Conservation (phyloP, 179 eudicot genomes). For the Spergularia azorica region DNA sequence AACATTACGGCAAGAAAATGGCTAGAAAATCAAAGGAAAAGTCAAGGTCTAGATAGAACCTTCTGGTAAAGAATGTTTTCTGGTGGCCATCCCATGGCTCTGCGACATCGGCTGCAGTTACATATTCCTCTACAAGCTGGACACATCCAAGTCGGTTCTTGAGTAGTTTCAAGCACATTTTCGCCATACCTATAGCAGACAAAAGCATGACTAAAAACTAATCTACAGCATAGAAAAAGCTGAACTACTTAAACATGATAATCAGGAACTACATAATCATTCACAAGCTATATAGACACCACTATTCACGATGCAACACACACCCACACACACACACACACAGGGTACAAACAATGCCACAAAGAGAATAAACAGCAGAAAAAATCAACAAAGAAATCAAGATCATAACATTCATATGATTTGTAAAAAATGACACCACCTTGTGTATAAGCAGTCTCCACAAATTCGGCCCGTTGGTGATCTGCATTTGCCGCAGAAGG, state of each 20-base stretch:
- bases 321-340: no score
- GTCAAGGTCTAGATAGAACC: conserved; percentile 33
- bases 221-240: background rate
- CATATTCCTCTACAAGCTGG: conserved; percentile 81
- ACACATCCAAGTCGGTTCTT: conserved; percentile 57
- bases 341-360: background rate
- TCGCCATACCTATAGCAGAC: conserved; percentile 65
- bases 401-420: no score
- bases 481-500: conserved; percentile 57
- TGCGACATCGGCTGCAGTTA: conserved; percentile 78
- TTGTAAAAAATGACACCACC: conserved; percentile 35
- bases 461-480: conserved; percentile 53
- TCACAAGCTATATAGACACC: no score
- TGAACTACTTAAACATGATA: background rate
- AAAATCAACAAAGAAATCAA: no score
- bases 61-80: conserved; percentile 41
- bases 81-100: conserved; percentile 71
- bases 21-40: background rate
- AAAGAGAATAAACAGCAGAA: no score
- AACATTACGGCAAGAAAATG: no score
- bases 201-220: background rate
- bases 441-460: conserved; percentile 78
- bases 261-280: conserved; percentile 1
- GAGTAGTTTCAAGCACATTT: conserved; percentile 55
- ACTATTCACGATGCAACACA: no score